Evolutionary conservation across 1,139 yeast genomes (phyloP), one percentile per base, ranked within the genome.

Genomic region (Candida neerlandica): DNA sequence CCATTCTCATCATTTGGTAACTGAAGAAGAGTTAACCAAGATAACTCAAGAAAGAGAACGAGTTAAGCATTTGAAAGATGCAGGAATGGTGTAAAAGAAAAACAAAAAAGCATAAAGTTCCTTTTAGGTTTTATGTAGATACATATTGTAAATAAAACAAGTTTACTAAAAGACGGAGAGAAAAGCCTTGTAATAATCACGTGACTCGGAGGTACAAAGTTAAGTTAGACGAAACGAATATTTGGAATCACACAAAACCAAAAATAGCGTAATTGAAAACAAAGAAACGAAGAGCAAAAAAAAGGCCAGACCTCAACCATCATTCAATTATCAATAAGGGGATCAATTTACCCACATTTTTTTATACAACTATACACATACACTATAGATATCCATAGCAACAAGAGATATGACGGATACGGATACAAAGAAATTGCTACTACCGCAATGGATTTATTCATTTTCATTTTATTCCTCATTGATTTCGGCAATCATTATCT

Each of bases 1-100:
- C 43, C 87, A 84, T 57, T 65, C 58, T 15, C 89, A 84, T 61
- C 85, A 83, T 62, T 67, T 83, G 56, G 71, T 82, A 1, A 76
- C 84, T 1, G 86, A 82, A 54, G 82, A 80, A 15, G 84, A 80
- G 45, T 66, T 80, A 47, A 70, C 70, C 41, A 72, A 71, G 54
- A 56, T 78, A 7, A 70, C 73, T 35, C 64, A 62, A 49, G 82
- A 77, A 49, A 65, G 66, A 53, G 74, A 73, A 47, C 58, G 70
- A 53, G 54, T 66, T 47, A 67, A 70, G 29, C 51, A 44, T 30
- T 46, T 56, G 27, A 53, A 54, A 45, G 56, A 56, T 26, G 52
- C 51, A 9, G 59, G 59, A 19, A 44, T 56, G 34, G 55, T 52
- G 15, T 55, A 41, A 38, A 7, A 9, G 12, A n/a, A n/a, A n/a